These are phyloP conservation scores for Carallia pectinifolia DNA, from an alignment of 345 rosid species.

Conservation along the genomic window DNA sequence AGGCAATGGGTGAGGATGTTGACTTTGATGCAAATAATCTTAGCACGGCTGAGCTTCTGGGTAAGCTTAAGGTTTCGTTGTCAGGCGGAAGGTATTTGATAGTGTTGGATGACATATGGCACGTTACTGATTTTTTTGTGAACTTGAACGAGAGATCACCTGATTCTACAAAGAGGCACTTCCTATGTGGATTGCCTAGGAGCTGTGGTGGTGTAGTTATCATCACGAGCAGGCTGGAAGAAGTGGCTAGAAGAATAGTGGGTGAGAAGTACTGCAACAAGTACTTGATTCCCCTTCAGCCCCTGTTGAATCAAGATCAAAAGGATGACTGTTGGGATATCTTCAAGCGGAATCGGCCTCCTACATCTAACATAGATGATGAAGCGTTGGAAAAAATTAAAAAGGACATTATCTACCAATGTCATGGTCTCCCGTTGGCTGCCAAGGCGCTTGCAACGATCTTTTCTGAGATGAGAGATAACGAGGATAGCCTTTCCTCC, in stretches of 20 bases:
- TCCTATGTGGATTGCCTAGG: not conserved
- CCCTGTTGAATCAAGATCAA: not conserved
- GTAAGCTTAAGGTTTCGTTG: not conserved
- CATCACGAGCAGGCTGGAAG: constrained; percentile 1
- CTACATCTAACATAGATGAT: not conserved
- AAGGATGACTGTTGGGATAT: not conserved
- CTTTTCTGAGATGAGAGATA: no score
- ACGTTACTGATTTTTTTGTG: no score
- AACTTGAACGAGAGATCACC: no score
- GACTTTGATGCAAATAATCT: not conserved
- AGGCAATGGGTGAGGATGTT: not conserved
- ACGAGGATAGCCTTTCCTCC: no score
- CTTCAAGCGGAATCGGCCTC: not conserved
- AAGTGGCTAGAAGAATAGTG: constrained; percentile 3
- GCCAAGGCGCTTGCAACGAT: not conserved
- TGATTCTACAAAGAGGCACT: no score
- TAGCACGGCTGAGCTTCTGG: not conserved
- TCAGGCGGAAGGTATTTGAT: not conserved
- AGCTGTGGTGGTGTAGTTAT: not conserved
- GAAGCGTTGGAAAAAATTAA: not conserved
- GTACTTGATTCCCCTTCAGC: not conserved
- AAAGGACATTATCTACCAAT: not conserved
- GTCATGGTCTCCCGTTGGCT: constrained; percentile 9
- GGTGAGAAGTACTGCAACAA: not conserved
- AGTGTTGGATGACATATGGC: constrained; percentile 10